Evolutionary conservation across 192 early-diverging fungal species (phyloP), one percentile per base, ranked within the genome.

Genomic region (Lunasporangiospora selenospora): DNA sequence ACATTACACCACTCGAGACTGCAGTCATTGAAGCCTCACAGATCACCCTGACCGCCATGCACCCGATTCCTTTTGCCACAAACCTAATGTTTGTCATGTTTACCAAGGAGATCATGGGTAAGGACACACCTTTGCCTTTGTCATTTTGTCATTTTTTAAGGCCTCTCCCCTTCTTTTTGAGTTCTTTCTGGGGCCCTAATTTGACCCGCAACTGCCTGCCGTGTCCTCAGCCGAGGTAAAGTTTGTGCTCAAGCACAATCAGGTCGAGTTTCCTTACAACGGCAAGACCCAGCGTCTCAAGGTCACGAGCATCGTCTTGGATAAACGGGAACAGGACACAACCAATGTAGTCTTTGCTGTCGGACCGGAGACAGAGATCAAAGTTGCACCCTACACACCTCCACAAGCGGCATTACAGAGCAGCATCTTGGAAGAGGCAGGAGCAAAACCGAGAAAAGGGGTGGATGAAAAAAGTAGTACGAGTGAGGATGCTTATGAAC

Each of bases 41-140:
- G 39, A 58, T 90, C 31, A 60, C 75, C 4, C 36, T 90, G 11
- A 42, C 67, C 9, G 79, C 83, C 3, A 30, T 75, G 10, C 58
- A 62, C 26, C 33, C 50, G 8, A 47, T 55, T 5, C 59, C 70
- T 16, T 80, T 81, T 49, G 51, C 80, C 2, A 50, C 76, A 10
- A 83, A 89, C 56, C 52, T 80, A 13, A 49, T 75, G 38, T 71
- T 92, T 21, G 75, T 42, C 13, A 76, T 84, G 1, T 89, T 81
- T 53, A 49, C 79, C 24, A 88, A 89, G 34, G 87, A 91, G 61
- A 76, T 87, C 13, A 60, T 92, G 56, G 57, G 88, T 89, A 82
- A 49, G 77, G 24, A 7, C 21, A 37, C 16, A n/a, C 18, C 31
- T 15, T 15, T 2, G 12, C 8, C 18, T 18, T 27, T 30, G 9